These are phyloP conservation scores for Vachellia collinsii DNA, from an alignment of 306 rosid species.

Conservation along the genomic window DNA sequence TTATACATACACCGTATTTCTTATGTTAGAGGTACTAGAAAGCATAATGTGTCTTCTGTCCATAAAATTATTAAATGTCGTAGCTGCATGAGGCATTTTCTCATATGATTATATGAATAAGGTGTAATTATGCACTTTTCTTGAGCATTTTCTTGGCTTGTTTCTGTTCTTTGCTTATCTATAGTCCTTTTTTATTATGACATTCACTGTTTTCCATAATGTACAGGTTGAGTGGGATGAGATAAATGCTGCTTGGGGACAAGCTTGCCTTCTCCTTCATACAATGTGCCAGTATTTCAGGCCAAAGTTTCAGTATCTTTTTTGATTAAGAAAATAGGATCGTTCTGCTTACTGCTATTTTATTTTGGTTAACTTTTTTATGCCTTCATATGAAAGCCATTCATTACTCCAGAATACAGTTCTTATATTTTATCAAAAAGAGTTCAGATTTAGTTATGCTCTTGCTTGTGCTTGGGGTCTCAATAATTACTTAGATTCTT, in stretches of 20 bases:
- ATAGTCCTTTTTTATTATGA: slow-evolving; percentile 30
- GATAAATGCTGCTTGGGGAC: slow-evolving; percentile 99
- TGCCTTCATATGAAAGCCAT: neutral
- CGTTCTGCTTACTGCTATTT: neutral
- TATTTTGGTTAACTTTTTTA: neutral
- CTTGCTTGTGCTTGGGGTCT: neutral
- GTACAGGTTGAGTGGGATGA: slow-evolving; percentile 96
- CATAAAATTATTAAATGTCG: slow-evolving; percentile 15
- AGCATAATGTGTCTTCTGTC: neutral
- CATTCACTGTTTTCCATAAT: slow-evolving; percentile 36
- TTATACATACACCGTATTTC: neutral
- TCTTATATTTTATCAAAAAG: neutral
- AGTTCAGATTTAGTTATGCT: neutral
- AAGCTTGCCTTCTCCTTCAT: slow-evolving; percentile 98
- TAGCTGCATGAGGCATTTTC: slow-evolving; percentile 22
- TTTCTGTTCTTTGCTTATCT: neutral
- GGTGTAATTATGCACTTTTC: neutral
- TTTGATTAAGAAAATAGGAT: neutral
- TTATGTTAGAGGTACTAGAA: neutral
- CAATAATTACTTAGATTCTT: neutral
- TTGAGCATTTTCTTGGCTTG: neutral
- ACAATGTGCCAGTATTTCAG: slow-evolving; percentile 96
- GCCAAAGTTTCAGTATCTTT: slow-evolving; percentile 80
- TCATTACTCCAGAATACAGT: neutral
- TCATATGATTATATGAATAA: slow-evolving; percentile 24